A percentile compares a stretch with the other conserved stretches of the same genome.
Conservation (phyloP, 305 asterid genomes). For the Ilex paraguariensis region DNA sequence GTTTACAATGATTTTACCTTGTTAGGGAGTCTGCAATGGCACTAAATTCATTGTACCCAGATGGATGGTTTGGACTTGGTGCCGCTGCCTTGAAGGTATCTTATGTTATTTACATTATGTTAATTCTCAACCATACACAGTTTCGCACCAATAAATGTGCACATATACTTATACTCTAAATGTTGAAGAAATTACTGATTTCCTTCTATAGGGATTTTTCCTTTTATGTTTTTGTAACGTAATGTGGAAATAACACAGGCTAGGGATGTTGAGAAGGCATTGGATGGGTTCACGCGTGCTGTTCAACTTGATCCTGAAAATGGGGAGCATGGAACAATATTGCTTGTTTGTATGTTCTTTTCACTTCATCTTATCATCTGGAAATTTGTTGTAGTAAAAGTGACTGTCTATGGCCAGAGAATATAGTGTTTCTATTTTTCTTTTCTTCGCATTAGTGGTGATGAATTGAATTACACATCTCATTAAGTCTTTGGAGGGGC, state of each 20-base stretch:
- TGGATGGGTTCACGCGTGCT: slow-evolving; percentile 86
- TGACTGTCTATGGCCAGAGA: too few species aligned
- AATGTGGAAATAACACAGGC: slow-evolving; percentile 20
- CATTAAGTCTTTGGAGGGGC: too few species aligned
- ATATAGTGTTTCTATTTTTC: too few species aligned
- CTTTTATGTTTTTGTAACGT: not conserved
- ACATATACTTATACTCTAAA: not conserved
- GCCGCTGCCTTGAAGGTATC: slow-evolving; percentile 77
- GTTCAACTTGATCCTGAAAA: slow-evolving; percentile 97
- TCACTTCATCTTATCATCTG: not conserved
- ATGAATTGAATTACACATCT: too few species aligned
- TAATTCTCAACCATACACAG: too few species aligned
- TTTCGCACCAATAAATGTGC: too few species aligned
- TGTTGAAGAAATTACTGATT: not conserved
- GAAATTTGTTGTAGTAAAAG: not conserved
- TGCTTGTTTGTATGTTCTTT: slow-evolving; percentile 53
- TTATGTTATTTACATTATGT: not conserved
- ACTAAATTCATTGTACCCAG: slow-evolving; percentile 78
- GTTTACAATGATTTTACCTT: slow-evolving; percentile 2
- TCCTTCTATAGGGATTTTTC: not conserved
- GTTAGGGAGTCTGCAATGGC: slow-evolving; percentile 80
- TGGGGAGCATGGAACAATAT: slow-evolving; percentile 99
- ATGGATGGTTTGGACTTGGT: slow-evolving; percentile 99
- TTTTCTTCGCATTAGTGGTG: too few species aligned
- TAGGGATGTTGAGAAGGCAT: slow-evolving; percentile 72